Conservation (phyloP, 1,139 yeast species). For the Pneumocystis wakefieldiae region DNA sequence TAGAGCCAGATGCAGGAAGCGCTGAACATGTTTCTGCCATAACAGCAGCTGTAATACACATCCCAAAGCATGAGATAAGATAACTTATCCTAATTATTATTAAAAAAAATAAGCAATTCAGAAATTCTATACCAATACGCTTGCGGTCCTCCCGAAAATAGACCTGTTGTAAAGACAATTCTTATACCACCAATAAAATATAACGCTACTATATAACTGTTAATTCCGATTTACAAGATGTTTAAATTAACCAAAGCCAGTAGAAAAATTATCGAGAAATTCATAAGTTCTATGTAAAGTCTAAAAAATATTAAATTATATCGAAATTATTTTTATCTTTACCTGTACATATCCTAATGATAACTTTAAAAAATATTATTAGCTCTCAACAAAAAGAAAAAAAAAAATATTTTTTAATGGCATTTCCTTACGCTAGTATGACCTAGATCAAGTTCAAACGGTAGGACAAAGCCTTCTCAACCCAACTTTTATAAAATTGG, state of each 20-base stretch:
- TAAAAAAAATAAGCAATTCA: not conserved
- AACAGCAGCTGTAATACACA: slow-evolving; percentile 19
- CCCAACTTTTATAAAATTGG: not conserved
- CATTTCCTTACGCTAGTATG: not conserved
- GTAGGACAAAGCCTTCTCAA: not conserved
- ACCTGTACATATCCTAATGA: slow-evolving; percentile 2
- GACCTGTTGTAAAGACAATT: slow-evolving; percentile 16
- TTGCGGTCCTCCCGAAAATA: slow-evolving; percentile 20
- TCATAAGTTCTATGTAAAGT: slow-evolving; percentile 14
- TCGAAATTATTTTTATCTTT: slow-evolving; percentile 1
- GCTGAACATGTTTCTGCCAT: slow-evolving; percentile 21
- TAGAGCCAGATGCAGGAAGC: slow-evolving; percentile 23
- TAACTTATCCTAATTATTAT: slow-evolving; percentile 13
- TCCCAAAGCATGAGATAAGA: slow-evolving; percentile 15
- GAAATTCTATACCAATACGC: slow-evolving; percentile 16
- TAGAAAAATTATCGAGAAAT: slow-evolving; percentile 19
- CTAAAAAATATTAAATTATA: not conserved
- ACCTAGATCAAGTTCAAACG: not conserved
- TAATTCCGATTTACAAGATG: not conserved
- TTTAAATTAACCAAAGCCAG: slow-evolving; percentile 14
- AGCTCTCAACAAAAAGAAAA: not conserved
- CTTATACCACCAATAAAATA: slow-evolving; percentile 18
- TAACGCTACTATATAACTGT: slow-evolving; percentile 14
- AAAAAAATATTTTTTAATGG: not conserved
- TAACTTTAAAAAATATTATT: slow-evolving; percentile 6